These are phyloP conservation scores for Magnusiomyces fungicola DNA, from an alignment of 1,139 yeast species.

Conservation along the genomic window DNA sequence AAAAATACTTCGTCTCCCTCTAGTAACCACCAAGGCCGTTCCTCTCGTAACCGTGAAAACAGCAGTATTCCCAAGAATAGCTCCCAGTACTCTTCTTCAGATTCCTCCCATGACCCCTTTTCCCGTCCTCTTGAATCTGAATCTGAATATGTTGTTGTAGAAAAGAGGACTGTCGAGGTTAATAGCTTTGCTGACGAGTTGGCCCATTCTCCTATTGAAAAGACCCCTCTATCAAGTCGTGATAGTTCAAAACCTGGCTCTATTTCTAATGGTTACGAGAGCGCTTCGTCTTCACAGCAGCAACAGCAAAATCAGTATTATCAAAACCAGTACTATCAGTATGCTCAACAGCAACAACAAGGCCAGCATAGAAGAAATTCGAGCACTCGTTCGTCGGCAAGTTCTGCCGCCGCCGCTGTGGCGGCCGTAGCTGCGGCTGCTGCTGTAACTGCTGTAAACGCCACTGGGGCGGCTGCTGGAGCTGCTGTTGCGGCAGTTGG, in stretches of 20 bases:
- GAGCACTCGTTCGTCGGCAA: not conserved
- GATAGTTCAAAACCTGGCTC: too few relatives aligned
- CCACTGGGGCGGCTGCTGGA: slow-evolving; percentile 1
- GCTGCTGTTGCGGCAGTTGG: not conserved
- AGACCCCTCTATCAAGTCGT: too few relatives aligned
- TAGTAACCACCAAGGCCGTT: too few relatives aligned
- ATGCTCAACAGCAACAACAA: not conserved
- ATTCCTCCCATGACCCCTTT: not conserved
- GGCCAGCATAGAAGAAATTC: not conserved
- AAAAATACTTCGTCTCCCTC: not conserved
- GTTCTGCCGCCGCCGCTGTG: not conserved
- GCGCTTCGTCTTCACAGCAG: slow-evolving; percentile 16
- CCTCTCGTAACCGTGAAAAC: too few relatives aligned
- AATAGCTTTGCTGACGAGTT: slow-evolving; percentile 92
- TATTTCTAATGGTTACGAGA: too few relatives aligned
- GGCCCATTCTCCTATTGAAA: slow-evolving; percentile 32
- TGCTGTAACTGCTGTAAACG: not conserved
- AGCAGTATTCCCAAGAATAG: too few relatives aligned
- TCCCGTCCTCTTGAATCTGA: slow-evolving; percentile 41
- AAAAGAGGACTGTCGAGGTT: slow-evolving; percentile 88
- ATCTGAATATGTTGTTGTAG: slow-evolving; percentile 88
- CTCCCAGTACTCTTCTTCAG: too few relatives aligned
- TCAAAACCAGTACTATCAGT: slow-evolving; percentile 5
- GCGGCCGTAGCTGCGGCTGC: not conserved
- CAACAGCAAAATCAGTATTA: slow-evolving; percentile 4